Evolutionary conservation across 2,329 filamentous ascomycete species (phyloP).

Genomic region (Ophiocordyceps australis): DNA sequence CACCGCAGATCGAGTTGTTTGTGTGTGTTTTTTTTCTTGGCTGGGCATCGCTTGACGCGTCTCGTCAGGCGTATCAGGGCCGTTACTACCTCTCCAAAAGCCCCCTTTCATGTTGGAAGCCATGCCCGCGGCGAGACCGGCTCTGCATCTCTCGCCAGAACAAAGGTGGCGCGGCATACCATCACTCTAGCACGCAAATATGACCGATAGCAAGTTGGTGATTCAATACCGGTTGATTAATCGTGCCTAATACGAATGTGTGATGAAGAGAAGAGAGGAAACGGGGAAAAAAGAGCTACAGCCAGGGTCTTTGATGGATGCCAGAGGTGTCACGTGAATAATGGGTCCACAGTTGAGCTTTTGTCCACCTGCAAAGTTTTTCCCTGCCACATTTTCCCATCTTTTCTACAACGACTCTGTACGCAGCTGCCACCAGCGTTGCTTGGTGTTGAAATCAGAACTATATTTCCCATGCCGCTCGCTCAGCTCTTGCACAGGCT

Average conservation of each 20-base stretch:
- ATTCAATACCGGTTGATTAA: constrained; percentile 40
- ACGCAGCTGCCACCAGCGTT: too few species aligned
- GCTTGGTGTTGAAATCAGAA: too few species aligned
- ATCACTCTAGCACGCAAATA: constrained; percentile 40
- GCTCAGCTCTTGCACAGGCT: background rate
- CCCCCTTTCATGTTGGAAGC: constrained; percentile 16
- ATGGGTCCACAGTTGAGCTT: too few species aligned
- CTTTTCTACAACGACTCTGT: too few species aligned
- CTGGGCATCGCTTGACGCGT: too few species aligned
- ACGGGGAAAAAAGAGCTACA: too few species aligned
- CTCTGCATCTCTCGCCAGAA: constrained; percentile 4
- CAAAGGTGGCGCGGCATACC: constrained; percentile 10
- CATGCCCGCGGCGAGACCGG: constrained; percentile 9
- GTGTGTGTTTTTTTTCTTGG: too few species aligned
- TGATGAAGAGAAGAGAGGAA: constrained; percentile 13
- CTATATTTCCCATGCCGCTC: too few species aligned
- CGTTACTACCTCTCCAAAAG: too few species aligned
- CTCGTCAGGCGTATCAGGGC: too few species aligned
- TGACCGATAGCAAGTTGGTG: constrained; percentile 36
- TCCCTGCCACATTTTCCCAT: background rate
- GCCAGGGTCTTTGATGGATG: background rate
- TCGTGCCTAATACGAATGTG: constrained; percentile 35
- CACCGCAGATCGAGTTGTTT: too few species aligned
- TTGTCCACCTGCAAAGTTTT: background rate
- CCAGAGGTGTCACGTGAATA: too few species aligned